Evolutionary conservation across 2,329 filamentous ascomycete species (phyloP), one percentile per base, ranked within the genome.

Genomic region (Fusarium coffeatum): DNA sequence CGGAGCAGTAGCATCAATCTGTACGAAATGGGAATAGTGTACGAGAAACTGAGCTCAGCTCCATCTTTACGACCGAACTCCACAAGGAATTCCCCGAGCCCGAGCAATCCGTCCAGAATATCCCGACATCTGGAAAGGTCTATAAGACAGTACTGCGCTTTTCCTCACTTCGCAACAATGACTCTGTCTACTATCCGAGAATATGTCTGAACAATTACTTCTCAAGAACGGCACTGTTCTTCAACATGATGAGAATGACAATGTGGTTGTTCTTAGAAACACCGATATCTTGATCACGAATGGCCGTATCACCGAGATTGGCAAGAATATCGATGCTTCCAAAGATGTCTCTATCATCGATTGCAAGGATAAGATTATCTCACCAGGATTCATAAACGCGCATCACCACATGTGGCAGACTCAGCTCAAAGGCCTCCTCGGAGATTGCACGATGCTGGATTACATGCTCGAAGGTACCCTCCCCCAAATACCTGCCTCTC

Each of bases 401-500:
- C 61, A 64, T 16, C 59, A 64, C 1, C 59, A 64, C 3, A 28
- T 64, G 27, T 64, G 59, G 59, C 61, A 64, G 9, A 64, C 43
- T 12, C 60, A 64, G 7, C 11, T 64, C 3, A 64, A 64, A 8
- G 60, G 60, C 0, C 41, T 53, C 11, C 60, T 64, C 6, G 60
- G 60, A 1, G 49, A 64, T 12, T 48, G 28, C 8, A 64, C 59
- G 0, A 64, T 64, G 60, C 20, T 64, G 15, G 60, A 64, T 6
- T 64, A 64, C 37, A 63, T 64, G 37, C 34, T 64, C 7, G 18
- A 57, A 45, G 60, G 60, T 23, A 6, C n/a, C n/a, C n/a, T n/a
- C n/a, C n/a, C 5, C 9, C 12, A 16, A 15, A 6, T 2, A 5
- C 0, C 3, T n/a, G n/a, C n/a, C n/a, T n/a, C 2, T 1, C 3